A percentile compares a stretch with the other conserved stretches of the same genome.
These are phyloP conservation scores for Xylaria arbuscula DNA, from an alignment of 2,329 filamentous ascomycete species.

Conservation along the genomic window DNA sequence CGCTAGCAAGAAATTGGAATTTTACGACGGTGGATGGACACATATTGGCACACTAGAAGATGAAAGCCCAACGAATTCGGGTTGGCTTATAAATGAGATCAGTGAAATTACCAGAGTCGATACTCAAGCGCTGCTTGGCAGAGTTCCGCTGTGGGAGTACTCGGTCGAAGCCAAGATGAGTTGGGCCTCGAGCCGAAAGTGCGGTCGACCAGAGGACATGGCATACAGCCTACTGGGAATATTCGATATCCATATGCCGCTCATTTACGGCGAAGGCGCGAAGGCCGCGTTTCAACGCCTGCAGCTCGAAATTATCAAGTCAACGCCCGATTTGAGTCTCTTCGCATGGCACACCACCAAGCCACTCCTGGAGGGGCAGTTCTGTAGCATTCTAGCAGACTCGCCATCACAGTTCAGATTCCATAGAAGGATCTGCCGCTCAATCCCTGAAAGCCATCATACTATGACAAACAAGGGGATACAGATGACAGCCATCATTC, in stretches of 20 bases:
- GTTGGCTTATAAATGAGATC: background rate
- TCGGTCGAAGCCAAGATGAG: conserved; percentile 7
- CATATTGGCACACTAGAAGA: background rate
- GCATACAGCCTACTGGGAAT: conserved; percentile 21
- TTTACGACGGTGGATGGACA: conserved; percentile 5
- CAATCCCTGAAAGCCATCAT: conserved; percentile 8
- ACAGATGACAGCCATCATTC: background rate
- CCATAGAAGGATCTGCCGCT: conserved; percentile 7
- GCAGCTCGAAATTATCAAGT: background rate
- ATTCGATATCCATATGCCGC: conserved; percentile 7
- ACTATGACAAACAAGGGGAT: conserved; percentile 14
- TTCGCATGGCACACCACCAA: conserved; percentile 10
- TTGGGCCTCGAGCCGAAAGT: background rate
- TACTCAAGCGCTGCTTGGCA: background rate
- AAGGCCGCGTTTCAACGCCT: background rate
- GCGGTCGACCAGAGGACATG: background rate
- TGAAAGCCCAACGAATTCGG: background rate
- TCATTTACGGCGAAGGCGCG: conserved; percentile 18
- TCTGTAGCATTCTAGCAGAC: conserved; percentile 4
- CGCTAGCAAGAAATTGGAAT: background rate
- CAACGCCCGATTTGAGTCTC: conserved; percentile 19
- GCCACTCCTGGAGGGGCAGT: background rate
- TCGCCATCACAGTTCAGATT: conserved; percentile 11
- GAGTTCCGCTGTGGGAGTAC: background rate
- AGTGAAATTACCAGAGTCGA: background rate